Base-by-base conservation (phyloP, 352 stramenopile genomes). In the Aphanomyces euteiches region DNA sequence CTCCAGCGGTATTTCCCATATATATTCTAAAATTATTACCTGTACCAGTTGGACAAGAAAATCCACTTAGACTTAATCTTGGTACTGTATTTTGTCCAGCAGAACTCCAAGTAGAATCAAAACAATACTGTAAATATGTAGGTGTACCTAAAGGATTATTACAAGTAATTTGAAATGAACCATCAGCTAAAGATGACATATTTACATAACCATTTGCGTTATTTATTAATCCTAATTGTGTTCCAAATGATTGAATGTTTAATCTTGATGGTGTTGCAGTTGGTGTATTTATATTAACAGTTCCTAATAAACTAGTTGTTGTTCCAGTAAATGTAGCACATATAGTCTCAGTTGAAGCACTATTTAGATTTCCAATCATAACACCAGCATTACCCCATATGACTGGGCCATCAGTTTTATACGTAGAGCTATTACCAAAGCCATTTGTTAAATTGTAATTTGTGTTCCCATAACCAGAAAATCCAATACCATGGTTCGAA, bases 51-150 rank as follows among this genome's bases (percentile, higher is more conserved):
- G 50, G 50, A 58, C 7, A 8, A 36, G 7, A 19, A 58, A 19
- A 3, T 36, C 50, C 50, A 19, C 15, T 36, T 58, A 58, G 36
- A 58, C 50, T 58, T 28, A 58, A 19, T 36, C 50, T 19, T 19
- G 50, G 50, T 19, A 19, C 21, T 36, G 50, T 58, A 58, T 8
- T 19, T 58, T 58, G 50, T 37, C 50, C 17, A 13, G 50, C 50
- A 2, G 17, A 36, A 37, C 1, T 2, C 7, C 7, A 58, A 19
- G 50, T 8, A 1, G 50, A 58, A 58, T 58, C 50, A 58, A 58
- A 58, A 2, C 17, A 58, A 58, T 58, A 58, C 2, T 58, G 50
- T 19, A 58, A 58, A 58, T 58, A 58, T 58, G 50, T 58, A 2
- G 10, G 10, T 50, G 43, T n/a, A 3, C 15, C 50, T 58, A 7